Conservation (phyloP, 306 rosid species). For the Erythrophleum fordii region DNA sequence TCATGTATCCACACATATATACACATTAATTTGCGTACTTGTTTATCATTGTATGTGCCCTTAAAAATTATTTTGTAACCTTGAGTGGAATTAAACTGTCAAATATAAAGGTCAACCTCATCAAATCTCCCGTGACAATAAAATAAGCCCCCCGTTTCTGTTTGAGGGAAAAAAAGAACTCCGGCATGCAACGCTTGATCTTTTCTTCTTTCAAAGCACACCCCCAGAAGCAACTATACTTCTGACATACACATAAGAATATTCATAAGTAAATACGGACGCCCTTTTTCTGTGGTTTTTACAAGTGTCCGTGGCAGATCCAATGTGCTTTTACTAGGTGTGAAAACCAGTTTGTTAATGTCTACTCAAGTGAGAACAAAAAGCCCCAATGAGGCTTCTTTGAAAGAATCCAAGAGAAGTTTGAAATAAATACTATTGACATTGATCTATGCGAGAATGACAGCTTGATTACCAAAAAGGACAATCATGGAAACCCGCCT, state of each 20-base stretch:
- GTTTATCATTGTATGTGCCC: background rate
- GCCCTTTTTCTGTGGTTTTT: slow-evolving; percentile 28
- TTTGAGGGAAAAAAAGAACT: slow-evolving; percentile 25
- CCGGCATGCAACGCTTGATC: slow-evolving; percentile 21
- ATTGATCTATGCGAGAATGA: slow-evolving; percentile 57
- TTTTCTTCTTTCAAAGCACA: slow-evolving; percentile 47
- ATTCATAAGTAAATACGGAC: slow-evolving; percentile 24
- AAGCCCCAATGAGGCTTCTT: slow-evolving; percentile 43
- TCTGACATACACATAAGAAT: slow-evolving; percentile 51
- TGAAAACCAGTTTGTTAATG: slow-evolving; percentile 32
- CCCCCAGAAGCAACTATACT: background rate
- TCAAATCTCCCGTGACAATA: slow-evolving; percentile 26
- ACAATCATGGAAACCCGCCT: slow-evolving; percentile 36
- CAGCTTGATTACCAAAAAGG: slow-evolving; percentile 48
- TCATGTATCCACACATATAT: background rate
- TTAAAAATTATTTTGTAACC: background rate
- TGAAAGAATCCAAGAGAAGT: slow-evolving; percentile 53
- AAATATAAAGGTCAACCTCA: background rate
- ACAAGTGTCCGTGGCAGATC: slow-evolving; percentile 45
- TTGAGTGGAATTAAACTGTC: background rate
- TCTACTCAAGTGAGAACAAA: slow-evolving; percentile 41
- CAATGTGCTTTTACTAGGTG: slow-evolving; percentile 22
- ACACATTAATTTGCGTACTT: background rate
- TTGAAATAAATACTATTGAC: slow-evolving; percentile 48
- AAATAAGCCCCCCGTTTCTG: slow-evolving; percentile 8